Evolutionary conservation across 176 grass and related monocot genomes (phyloP), one percentile per base, ranked within the genome.

Genomic region (Rhipidocladum racemiflorum): DNA sequence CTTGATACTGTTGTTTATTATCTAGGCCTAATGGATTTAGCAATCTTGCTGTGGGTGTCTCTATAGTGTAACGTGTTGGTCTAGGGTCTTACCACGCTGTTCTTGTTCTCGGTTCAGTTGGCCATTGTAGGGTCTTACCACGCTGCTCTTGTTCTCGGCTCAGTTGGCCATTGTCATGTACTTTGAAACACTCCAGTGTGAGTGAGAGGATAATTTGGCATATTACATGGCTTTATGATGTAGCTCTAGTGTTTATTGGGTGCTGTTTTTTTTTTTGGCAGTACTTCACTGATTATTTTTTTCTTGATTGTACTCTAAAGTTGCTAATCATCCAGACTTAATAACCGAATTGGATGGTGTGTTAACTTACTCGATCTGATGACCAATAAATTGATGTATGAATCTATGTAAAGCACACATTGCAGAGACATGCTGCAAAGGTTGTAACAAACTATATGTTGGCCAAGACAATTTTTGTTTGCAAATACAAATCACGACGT

Each of bases 21-120:
- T 70, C 77, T 89, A 81, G 87, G 78, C 23, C 28, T 81, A 85
- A 65, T 56, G 46, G 38, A 63, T 77, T 81, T 85, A 85, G 83
- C 71, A 70, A 81, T 85, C 57, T 76, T 81, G 45, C 62, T 70
- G 81, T 39, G 67, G n/a, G 39, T 76, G 7, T 71, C 63, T 85
- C 70, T 89, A 53, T 84, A 82, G 71, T 85, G 67, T 85, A 89
- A 81, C 64, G 24, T 85, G 70, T 64, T 64, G 35, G 44, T 77
- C 45, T 77, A 85, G 77, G 45, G 53, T 81, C 64, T 89, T 89
- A 85, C 77, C 45, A 49, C 7, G 45, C 38, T 60, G 65, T 81
- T 70, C 35, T 43, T 32, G 60, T 39, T 72, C 63, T 53, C 78
- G n/a, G 44, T 34, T 81, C 83, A 39, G 14, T 56, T 77, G 56